A percentile compares a stretch with the other conserved stretches of the same genome.
Evolutionary conservation across 2,329 filamentous ascomycete genomes (phyloP).

Genomic region (Nakataea oryzae): DNA sequence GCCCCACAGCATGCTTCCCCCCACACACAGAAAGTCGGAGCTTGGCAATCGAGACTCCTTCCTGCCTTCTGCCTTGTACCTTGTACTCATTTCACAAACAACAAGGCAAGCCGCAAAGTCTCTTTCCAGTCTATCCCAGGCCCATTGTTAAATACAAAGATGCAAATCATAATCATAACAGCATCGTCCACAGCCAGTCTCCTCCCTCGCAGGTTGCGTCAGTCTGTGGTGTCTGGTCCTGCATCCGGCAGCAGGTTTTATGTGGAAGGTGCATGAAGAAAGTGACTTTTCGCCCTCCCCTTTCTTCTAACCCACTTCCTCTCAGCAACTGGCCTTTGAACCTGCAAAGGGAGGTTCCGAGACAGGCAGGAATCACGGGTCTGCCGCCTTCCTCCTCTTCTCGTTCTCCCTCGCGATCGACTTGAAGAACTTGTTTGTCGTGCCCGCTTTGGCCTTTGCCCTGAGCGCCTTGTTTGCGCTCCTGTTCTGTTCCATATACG

Average conservation of each 20-base stretch:
- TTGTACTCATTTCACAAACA: no score
- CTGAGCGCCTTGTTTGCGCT: slow-evolving; percentile 46
- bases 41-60: no score
- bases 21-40: no score
- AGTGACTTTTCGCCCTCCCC: neutral
- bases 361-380: no score
- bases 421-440: slow-evolving; percentile 49
- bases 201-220: no score
- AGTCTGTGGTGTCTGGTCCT: no score
- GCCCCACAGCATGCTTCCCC: neutral
- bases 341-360: no score
- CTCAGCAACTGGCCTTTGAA: no score
- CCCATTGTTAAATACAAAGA: neutral
- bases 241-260: neutral
- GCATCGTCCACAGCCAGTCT: neutral
- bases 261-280: neutral
- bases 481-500: slow-evolving; percentile 70
- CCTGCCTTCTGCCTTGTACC: no score
- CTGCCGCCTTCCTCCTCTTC: slow-evolving; percentile 28
- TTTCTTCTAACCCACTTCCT: no score
- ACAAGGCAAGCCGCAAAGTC: no score
- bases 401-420: slow-evolving; percentile 49
- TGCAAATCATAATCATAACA: neutral
- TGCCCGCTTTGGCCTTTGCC: slow-evolving; percentile 46
- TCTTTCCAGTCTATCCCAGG: neutral